A percentile compares a stretch with the other conserved stretches of the same genome.
Evolutionary conservation across 2,329 filamentous ascomycete species (phyloP).

Genomic region (Elsinoe ampelina): DNA sequence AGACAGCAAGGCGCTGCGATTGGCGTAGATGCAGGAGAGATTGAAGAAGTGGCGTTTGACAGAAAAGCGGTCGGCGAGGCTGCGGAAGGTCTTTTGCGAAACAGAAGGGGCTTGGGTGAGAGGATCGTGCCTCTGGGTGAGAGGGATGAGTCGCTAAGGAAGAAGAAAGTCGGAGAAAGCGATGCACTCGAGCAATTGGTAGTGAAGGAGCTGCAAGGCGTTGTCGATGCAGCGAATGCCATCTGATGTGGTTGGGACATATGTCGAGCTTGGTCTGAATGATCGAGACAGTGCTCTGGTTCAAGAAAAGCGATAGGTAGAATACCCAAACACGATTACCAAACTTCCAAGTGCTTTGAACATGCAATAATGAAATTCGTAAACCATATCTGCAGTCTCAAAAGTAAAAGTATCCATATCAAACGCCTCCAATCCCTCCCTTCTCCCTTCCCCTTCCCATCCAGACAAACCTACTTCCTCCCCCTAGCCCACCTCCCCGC

Average conservation of each 20-base stretch:
- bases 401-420: neutral
- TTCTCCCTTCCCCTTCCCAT: neutral
- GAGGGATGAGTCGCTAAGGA: conserved; percentile 57
- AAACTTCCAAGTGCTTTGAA: neutral
- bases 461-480: neutral
- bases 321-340: no score
- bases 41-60: conserved; percentile 70
- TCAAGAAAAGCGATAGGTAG: neutral
- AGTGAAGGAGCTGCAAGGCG: conserved; percentile 54
- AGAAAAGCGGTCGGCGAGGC: conserved; percentile 63
- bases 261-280: neutral
- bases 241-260: neutral
- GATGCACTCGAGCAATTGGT: conserved; percentile 68
- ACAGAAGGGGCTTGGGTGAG: conserved; percentile 57
- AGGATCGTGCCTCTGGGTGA: conserved; percentile 64
- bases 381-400: no score
- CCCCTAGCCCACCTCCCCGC: conserved; percentile 8
- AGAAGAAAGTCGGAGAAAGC: conserved; percentile 29
- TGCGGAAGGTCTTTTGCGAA: conserved; percentile 65
- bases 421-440: neutral
- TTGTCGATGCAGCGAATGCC: conserved; percentile 25
- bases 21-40: conserved; percentile 50
- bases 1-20: conserved; percentile 54
- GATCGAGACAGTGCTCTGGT: neutral
- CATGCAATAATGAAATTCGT: neutral